Evolutionary conservation across 2,329 filamentous ascomycete species (phyloP).

Genomic region (Trichothecium sympodiale): DNA sequence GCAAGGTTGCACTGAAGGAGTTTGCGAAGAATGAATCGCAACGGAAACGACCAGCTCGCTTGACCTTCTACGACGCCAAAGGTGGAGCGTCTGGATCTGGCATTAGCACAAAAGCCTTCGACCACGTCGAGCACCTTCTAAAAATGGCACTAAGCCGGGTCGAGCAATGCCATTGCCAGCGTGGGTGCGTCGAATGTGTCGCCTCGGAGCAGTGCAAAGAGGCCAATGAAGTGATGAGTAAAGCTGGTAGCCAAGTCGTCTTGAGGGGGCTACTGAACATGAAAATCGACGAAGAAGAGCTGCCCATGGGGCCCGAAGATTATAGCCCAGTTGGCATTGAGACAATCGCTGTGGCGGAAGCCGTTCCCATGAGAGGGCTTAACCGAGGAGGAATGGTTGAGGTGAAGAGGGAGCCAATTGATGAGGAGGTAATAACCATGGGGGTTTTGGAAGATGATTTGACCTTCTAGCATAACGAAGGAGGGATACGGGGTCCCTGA

Average conservation of each 20-base stretch:
- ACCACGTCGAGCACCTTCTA: constrained; percentile 75
- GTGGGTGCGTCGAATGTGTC: constrained; percentile 85
- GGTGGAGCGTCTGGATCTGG: constrained; percentile 75
- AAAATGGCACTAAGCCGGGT: constrained; percentile 66
- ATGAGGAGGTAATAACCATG: constrained; percentile 2
- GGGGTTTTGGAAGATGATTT: constrained; percentile 6
- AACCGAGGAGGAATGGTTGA: neutral
- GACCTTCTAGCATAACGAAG: neutral
- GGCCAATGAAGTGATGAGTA: constrained; percentile 86
- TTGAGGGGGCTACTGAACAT: constrained; percentile 63
- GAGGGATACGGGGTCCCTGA: no score
- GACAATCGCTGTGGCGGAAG: constrained; percentile 65
- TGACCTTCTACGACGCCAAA: constrained; percentile 94
- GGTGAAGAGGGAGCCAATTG: constrained; percentile 4
- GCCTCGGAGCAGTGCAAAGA: constrained; percentile 76
- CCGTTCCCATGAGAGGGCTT: constrained; percentile 38
- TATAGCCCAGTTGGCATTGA: constrained; percentile 62
- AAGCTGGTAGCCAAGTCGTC: constrained; percentile 75
- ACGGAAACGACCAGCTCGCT: constrained; percentile 72
- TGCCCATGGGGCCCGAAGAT: constrained; percentile 77
- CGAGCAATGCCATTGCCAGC: constrained; percentile 61
- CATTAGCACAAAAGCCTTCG: constrained; percentile 86
- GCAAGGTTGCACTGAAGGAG: constrained; percentile 81
- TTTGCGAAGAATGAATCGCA: constrained; percentile 58
- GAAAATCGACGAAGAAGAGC: constrained; percentile 69